Conservation (phyloP, 805 yeast genomes). For the Kazachstania viticola region DNA sequence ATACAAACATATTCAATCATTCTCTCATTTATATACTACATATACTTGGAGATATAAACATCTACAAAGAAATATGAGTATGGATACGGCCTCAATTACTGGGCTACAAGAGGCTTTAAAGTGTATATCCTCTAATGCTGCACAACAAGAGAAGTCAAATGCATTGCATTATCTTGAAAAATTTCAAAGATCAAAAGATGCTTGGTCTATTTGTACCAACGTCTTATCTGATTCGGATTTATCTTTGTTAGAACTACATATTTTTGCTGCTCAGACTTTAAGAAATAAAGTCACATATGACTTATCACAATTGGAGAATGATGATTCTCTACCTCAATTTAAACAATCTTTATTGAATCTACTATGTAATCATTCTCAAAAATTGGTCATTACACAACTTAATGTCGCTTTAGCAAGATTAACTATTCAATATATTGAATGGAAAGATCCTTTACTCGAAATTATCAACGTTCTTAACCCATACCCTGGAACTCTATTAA, state of each 20-base stretch:
- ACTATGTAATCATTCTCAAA: constrained; percentile 33
- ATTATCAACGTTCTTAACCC: constrained; percentile 36
- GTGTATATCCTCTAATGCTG: constrained; percentile 21
- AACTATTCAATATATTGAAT: constrained; percentile 61
- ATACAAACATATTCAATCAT: background rate
- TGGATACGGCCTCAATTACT: no score
- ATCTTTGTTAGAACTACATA: constrained; percentile 42
- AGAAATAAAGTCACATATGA: constrained; percentile 79
- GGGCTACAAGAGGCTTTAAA: constrained; percentile 20
- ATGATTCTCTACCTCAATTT: constrained; percentile 44
- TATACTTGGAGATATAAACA: background rate
- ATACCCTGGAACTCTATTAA: constrained; percentile 43
- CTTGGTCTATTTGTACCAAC: constrained; percentile 65
- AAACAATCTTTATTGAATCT: constrained; percentile 57
- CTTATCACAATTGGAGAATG: constrained; percentile 53
- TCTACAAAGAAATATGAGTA: no score
- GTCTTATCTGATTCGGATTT: constrained; percentile 31
- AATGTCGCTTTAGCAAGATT: constrained; percentile 73
- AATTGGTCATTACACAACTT: constrained; percentile 69
- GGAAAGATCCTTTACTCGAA: constrained; percentile 65
- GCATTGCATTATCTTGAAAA: constrained; percentile 52
- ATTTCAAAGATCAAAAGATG: constrained; percentile 72
- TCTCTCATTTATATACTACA: background rate
- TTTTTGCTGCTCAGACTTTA: constrained; percentile 87
- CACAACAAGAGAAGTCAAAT: constrained; percentile 27